Evolutionary conservation across 2,329 filamentous ascomycete genomes (phyloP), one percentile per base, ranked within the genome.

Genomic region (Penicillium occitanis): DNA sequence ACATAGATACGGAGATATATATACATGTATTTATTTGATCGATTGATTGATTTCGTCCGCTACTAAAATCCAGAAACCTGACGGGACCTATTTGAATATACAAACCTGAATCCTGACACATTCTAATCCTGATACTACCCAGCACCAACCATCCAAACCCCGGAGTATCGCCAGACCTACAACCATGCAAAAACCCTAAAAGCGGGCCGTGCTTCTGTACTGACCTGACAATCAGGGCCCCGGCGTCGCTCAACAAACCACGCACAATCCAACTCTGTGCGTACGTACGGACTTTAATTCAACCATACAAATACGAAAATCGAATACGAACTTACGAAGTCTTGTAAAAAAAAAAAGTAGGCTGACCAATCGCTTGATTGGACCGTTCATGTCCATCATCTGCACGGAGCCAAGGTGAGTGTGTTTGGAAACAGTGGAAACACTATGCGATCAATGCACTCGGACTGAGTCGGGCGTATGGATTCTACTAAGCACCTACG

Each of bases 341-440:
- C 13, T 50, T 37, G 19, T 19, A 19, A 2, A 11, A 37, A 22
- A 22, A 37, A 33, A 33, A 33, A 2, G 30, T 14, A 57, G 5
- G 53, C 33, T 30, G 14, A 35, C 44, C 44, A 61, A 51, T 61
- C 59, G 44, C 59, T 40, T 61, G 28, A 37, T 51, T 37, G 59
- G 59, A 17, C 44, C 1, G 11, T 40, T 57, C 19, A 3, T 5
- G 19, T 57, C 33, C 22, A 25, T 17, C 13, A 37, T 57, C 53
- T 57, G 53, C 33, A 37, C 53, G 33, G 22, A 19, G 25, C 58
- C 42, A 46, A 61, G 42, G 48, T 46, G 28, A 33, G 58, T 6
- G 25, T 48, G 59, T n/a, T n/a, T 61, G 44, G 59, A 19, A 22
- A 50, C 28, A 25, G 3, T n/a, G 42, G 58, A 17, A 19, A 50